Evolutionary conservation across 345 rosid species (phyloP), one percentile per base, ranked within the genome.

Genomic region (Capsella bursapastoris): DNA sequence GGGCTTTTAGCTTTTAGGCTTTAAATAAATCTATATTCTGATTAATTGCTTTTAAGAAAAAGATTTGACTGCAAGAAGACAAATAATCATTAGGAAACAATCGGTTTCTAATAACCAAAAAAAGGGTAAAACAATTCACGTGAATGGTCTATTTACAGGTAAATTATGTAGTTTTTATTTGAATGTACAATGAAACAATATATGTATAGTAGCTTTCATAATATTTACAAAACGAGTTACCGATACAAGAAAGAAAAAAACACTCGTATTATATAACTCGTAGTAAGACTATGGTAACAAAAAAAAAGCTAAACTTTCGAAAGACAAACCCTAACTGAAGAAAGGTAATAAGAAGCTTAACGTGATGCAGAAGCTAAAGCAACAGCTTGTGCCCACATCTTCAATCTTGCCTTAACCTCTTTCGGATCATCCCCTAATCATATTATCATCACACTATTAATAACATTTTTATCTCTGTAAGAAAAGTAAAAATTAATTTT

Each of bases 341-440:
- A 68, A 43, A 34, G 8, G 8, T 37, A 37, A 53, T 18, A 41
- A 44, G 32, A 49, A 16, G 14, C 14, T 57, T 75, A 67, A 57
- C 82, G 80, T 34, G 97, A 41, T 1, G 97, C 86, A 12, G 86
- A 88, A 29, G 89, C 77, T 57, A 78, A 65, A 11, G 97, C 98
- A 80, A 94, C 98, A 0, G 95, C 92, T 74, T 91, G 97, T 75
- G 98, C 98, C 98, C 98, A 94, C 70, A 87, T 90, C 83, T 85
- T 94, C 12, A 94, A 83, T 77, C 98, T 79, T 3, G 97, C 97
- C 89, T 91, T 94, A n/a, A 94, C 96, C 61, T 94, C 96, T 64
- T 85, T 73, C 1, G 98, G 98, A 73, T 94, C 97, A 82, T 94
- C 98, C 1, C 98, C 98, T 94, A 74, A 43, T 34, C 6, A 7